Evolutionary conservation across 164 flowering plant species (phyloP).

Genomic region (Macadamia tetraphylla): DNA sequence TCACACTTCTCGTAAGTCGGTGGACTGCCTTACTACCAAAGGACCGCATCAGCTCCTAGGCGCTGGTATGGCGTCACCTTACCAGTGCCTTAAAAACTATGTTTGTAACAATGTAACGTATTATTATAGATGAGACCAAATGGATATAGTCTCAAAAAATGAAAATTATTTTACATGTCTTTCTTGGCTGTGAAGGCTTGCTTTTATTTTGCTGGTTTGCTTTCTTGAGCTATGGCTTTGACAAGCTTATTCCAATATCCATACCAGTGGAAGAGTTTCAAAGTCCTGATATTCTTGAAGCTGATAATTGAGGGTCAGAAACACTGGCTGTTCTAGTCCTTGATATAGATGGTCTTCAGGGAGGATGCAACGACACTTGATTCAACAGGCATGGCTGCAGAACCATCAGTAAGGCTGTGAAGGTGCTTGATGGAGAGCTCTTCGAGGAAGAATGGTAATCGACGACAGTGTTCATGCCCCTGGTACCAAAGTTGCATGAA

Average conservation of each 20-base stretch:
- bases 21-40: too few species aligned
- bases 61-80: too few species aligned
- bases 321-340: conserved; percentile 77
- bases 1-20: too few species aligned
- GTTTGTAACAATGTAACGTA: too few species aligned
- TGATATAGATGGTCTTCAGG: conserved; percentile 52
- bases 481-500: conserved; percentile 71
- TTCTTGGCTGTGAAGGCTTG: too few species aligned
- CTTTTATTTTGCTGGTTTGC: too few species aligned
- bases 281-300: conserved; percentile 50
- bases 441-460: conserved; percentile 55
- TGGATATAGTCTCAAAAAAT: too few species aligned
- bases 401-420: conserved; percentile 48
- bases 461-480: conserved; percentile 71
- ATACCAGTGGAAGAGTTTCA: conserved; percentile 65
- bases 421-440: conserved; percentile 85
- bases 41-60: too few species aligned
- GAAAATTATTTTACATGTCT: too few species aligned
- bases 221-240: conserved; percentile 25
- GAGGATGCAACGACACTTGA: conserved; percentile 49
- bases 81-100: too few species aligned
- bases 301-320: conserved; percentile 61
- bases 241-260: conserved; percentile 86
- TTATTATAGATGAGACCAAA: too few species aligned
- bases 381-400: conserved; percentile 40